Evolutionary conservation across 345 rosid genomes (phyloP).

Genomic region (Hibiscus syriacus): DNA sequence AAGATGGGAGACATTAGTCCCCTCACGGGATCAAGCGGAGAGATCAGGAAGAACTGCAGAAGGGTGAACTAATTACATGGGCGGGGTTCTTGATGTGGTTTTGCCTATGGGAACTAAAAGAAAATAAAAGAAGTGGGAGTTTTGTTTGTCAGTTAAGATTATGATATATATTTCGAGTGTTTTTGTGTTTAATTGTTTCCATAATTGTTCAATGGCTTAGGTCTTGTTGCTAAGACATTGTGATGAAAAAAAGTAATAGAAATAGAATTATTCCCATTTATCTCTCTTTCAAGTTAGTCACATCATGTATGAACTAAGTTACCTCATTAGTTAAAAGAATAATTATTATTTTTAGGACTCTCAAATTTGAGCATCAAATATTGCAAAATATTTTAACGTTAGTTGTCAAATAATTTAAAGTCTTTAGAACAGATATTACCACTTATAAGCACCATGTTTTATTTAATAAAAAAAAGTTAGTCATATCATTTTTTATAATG

Average conservation of each 20-base stretch:
- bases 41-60: constrained; percentile 65
- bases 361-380: too few relatives aligned
- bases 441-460: too few relatives aligned
- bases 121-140: not conserved
- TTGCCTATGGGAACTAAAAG: not conserved
- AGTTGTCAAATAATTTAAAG: too few relatives aligned
- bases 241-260: not conserved
- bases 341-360: too few relatives aligned
- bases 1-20: constrained; percentile 74
- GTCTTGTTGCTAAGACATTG: not conserved
- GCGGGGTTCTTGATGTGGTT: not conserved
- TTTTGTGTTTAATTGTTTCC: not conserved
- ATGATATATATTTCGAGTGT: not conserved
- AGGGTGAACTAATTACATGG: constrained; percentile 32
- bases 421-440: too few relatives aligned
- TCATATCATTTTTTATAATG: too few relatives aligned
- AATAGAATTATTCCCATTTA: too few relatives aligned
- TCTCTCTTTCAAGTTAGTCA: too few relatives aligned
- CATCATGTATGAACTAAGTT: too few relatives aligned
- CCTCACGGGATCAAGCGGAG: constrained; percentile 63
- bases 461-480: too few relatives aligned
- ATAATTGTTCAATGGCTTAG: not conserved
- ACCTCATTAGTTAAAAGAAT: too few relatives aligned
- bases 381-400: too few relatives aligned
- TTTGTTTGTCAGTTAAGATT: not conserved